Evolutionary conservation across 805 yeast genomes (phyloP).

Genomic region (Sugiyamaella smithiae): DNA sequence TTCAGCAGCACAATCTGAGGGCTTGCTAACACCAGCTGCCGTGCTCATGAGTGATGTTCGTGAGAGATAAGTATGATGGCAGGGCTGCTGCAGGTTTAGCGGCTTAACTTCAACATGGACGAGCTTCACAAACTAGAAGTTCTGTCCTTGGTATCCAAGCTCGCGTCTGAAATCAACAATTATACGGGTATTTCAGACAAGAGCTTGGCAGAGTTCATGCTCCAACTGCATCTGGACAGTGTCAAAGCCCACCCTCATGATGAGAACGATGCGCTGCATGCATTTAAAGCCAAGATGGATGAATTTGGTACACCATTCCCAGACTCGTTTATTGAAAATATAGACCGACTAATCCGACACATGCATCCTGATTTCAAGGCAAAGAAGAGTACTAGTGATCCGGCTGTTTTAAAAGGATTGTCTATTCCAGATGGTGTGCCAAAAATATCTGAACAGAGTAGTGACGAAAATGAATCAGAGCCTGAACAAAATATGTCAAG

Average conservation of each 20-base stretch:
- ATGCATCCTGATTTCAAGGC: slow-evolving; percentile 33
- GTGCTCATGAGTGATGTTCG: no score
- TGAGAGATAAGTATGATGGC: no score
- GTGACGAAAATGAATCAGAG: not conserved
- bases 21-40: no score
- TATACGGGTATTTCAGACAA: slow-evolving; percentile 42
- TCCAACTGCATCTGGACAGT: slow-evolving; percentile 36
- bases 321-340: slow-evolving; percentile 27
- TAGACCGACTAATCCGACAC: slow-evolving; percentile 31
- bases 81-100: no score
- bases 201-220: slow-evolving; percentile 46
- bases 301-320: slow-evolving; percentile 47
- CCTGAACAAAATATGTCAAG: no score
- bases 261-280: slow-evolving; percentile 27
- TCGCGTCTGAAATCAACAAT: slow-evolving; percentile 33
- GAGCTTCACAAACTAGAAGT: slow-evolving; percentile 33
- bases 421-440: slow-evolving; percentile 23
- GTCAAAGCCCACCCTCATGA: slow-evolving; percentile 5
- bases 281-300: slow-evolving; percentile 39
- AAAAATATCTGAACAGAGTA: not conserved
- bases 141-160: slow-evolving; percentile 34
- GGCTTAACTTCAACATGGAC: slow-evolving; percentile 25
- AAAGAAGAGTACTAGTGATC: not conserved
- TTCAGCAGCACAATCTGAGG: no score
- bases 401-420: slow-evolving; percentile 20